phyloP scores from a whole-genome alignment of 345 rosid species.

The Turnera subulata region DNA sequence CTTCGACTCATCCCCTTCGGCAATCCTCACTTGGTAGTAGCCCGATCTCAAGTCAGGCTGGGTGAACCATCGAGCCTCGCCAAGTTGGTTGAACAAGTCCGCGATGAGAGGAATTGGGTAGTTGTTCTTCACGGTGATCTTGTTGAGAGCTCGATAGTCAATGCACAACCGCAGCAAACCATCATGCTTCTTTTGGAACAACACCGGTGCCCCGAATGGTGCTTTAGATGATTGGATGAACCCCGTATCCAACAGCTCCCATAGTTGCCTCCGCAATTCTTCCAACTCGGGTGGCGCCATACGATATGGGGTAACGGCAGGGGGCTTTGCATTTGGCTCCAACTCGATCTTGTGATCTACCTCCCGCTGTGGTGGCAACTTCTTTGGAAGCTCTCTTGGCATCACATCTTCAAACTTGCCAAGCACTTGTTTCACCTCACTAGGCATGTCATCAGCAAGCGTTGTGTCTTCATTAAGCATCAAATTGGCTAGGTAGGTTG shows the following conservation, averaged over 20 bases:
- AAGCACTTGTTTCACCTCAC: neutral
- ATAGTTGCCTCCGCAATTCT: neutral
- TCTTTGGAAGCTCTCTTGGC: neutral
- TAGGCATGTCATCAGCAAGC: neutral
- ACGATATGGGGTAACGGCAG: too few species aligned
- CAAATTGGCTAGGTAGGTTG: neutral
- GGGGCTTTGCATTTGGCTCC: neutral
- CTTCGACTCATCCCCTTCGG: neutral
- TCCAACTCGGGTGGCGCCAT: constrained; percentile 5
- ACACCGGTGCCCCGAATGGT: neutral
- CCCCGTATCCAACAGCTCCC: neutral
- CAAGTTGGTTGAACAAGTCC: neutral
- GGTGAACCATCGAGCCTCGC: neutral
- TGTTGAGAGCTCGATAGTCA: neutral
- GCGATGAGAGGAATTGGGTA: neutral
- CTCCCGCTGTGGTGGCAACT: neutral
- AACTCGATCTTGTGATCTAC: neutral
- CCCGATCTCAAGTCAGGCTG: neutral
- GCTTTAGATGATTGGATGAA: neutral
- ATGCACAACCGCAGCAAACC: neutral
- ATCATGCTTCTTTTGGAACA: neutral
- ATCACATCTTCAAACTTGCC: neutral
- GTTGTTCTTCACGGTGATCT: neutral
- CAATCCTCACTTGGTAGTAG: neutral
- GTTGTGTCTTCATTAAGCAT: neutral